Conservation (phyloP, 2,329 filamentous ascomycete genomes). For the Endoconidiophora polonica region DNA sequence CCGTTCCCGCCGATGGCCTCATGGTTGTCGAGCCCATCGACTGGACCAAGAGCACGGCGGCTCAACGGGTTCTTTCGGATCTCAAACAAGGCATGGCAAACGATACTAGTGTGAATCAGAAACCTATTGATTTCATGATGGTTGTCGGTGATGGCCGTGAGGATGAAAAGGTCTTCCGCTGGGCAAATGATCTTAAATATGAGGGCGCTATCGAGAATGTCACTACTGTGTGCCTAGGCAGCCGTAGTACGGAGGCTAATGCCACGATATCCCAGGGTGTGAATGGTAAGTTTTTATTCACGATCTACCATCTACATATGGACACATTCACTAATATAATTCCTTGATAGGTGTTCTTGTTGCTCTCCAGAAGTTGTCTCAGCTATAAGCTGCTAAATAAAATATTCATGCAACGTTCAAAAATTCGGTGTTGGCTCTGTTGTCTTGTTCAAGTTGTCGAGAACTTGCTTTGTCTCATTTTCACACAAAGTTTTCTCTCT, state of each 20-base stretch:
- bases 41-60: slow-evolving; percentile 77
- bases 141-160: slow-evolving; percentile 83
- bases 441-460: neutral
- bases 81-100: slow-evolving; percentile 26
- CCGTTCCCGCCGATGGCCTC: slow-evolving; percentile 61
- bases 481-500: neutral
- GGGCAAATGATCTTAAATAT: slow-evolving; percentile 64
- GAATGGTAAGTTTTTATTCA: slow-evolving; percentile 46
- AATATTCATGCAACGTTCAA: slow-evolving; percentile 6
- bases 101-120: slow-evolving; percentile 13
- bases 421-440: neutral
- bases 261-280: slow-evolving; percentile 81
- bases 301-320: slow-evolving; percentile 6
- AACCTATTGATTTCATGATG: slow-evolving; percentile 63
- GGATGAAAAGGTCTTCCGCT: slow-evolving; percentile 84
- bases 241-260: slow-evolving; percentile 72
- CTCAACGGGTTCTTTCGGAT: slow-evolving; percentile 52
- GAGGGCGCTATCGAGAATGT: slow-evolving; percentile 47
- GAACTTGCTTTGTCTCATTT: neutral
- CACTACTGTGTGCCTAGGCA: slow-evolving; percentile 73
- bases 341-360: slow-evolving; percentile 23
- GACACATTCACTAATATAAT: neutral
- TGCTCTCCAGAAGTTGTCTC: slow-evolving; percentile 27
- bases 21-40: slow-evolving; percentile 73
- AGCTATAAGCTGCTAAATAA: slow-evolving; percentile 13